Conservation (phyloP, 495 filamentous ascomycete species). For the Talaromyces ruber region DNA sequence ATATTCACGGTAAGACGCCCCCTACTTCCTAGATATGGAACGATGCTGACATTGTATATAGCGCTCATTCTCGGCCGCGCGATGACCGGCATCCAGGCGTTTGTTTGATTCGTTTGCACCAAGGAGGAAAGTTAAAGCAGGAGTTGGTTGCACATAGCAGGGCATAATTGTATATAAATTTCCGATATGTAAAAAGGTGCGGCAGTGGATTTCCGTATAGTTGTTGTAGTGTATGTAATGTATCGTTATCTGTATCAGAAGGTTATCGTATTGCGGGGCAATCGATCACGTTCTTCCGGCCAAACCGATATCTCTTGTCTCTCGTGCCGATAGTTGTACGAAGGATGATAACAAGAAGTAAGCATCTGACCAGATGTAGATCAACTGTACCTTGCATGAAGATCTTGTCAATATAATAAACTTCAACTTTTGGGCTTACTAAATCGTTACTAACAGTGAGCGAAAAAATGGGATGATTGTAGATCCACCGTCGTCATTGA, state of each 20-base stretch:
- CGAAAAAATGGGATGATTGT: background rate
- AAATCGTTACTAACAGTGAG: background rate
- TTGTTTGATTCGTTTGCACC: slow-evolving; percentile 32
- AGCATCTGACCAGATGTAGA: background rate
- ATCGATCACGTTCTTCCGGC: background rate
- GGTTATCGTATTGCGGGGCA: background rate
- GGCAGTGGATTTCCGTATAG: background rate
- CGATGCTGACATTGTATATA: slow-evolving; percentile 20
- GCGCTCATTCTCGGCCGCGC: slow-evolving; percentile 61
- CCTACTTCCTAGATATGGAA: slow-evolving; percentile 2
- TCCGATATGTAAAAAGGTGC: background rate
- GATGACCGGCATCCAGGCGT: slow-evolving; percentile 63
- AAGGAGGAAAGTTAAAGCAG: background rate
- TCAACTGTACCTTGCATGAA: background rate
- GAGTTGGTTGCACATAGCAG: background rate
- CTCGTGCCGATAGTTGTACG: background rate
- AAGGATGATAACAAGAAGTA: background rate
- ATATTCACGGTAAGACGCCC: slow-evolving; percentile 68
- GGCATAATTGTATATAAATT: background rate
- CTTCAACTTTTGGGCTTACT: background rate
- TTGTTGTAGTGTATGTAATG: slow-evolving; percentile 14
- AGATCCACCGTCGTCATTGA: background rate
- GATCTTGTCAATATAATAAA: background rate
- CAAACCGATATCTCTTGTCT: background rate
- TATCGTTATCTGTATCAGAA: slow-evolving; percentile 10